These are phyloP conservation scores for Chaetomiaceae sp. DNA, from an alignment of 2,329 filamentous ascomycete genomes.

Conservation along the genomic window DNA sequence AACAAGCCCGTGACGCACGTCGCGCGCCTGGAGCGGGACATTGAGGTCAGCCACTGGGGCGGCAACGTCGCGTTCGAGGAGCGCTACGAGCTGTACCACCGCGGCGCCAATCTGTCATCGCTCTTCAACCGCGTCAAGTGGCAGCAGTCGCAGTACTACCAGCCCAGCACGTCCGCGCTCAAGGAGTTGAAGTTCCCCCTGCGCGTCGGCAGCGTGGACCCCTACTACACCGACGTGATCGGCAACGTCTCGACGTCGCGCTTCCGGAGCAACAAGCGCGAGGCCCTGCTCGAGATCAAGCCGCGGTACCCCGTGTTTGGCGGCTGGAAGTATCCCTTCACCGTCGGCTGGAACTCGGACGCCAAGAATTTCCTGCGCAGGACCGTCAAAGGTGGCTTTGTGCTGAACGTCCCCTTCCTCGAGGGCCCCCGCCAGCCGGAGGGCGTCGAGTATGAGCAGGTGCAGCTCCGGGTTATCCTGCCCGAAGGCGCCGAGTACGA, in stretches of 20 bases:
- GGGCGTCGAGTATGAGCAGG: slow-evolving; percentile 78
- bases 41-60: slow-evolving; percentile 97
- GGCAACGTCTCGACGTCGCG: slow-evolving; percentile 93
- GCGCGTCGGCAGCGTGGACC: slow-evolving; percentile 70
- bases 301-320: slow-evolving; percentile 96
- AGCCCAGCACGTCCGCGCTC: slow-evolving; percentile 70
- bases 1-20: slow-evolving; percentile 85
- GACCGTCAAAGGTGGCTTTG: slow-evolving; percentile 62
- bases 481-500: slow-evolving; percentile 84
- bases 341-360: slow-evolving; percentile 90
- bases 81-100: slow-evolving; percentile 81
- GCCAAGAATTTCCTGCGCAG: slow-evolving; percentile 70
- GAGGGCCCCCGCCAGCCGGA: slow-evolving; percentile 85
- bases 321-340: slow-evolving; percentile 97
- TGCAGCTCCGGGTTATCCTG: slow-evolving; percentile 76
- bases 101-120: slow-evolving; percentile 69
- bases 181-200: slow-evolving; percentile 79
- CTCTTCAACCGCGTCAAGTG: slow-evolving; percentile 75
- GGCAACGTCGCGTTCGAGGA: slow-evolving; percentile 95
- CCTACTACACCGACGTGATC: slow-evolving; percentile 94
- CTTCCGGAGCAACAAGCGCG: slow-evolving; percentile 72
- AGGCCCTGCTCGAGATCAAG: slow-evolving; percentile 83
- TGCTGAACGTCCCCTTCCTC: slow-evolving; percentile 86
- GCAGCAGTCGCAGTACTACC: slow-evolving; percentile 69
- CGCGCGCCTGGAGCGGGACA: slow-evolving; percentile 74